Percentiles rank a stretch among this genome's conserved stretches.
These are phyloP conservation scores for Podospora didyma DNA, from an alignment of 495 filamentous ascomycete species.

Conservation along the genomic window DNA sequence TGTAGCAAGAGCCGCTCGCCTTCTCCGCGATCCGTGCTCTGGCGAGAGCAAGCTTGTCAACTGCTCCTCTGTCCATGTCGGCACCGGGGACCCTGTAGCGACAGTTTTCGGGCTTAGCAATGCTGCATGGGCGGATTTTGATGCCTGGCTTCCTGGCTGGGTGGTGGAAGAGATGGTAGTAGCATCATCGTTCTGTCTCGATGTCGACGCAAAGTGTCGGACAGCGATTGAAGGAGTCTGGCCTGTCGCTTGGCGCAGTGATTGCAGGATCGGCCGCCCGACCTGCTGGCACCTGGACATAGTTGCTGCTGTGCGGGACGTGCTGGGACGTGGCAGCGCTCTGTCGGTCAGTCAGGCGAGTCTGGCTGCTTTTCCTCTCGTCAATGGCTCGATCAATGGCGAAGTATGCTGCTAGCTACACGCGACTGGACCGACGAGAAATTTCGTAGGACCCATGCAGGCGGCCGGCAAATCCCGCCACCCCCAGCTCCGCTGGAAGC, in stretches of 20 bases:
- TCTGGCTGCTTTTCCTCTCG: background rate
- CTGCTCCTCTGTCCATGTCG: constrained; percentile 34
- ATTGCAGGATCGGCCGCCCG: constrained; percentile 62
- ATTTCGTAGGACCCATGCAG: constrained; percentile 7
- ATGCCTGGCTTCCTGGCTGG: constrained; percentile 7
- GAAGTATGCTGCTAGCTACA: background rate
- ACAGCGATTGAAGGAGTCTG: constrained; percentile 30
- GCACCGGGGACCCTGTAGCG: background rate
- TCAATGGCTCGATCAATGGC: background rate
- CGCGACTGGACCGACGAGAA: constrained; percentile 11
- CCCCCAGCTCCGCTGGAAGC: background rate
- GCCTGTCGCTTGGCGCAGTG: constrained; percentile 46
- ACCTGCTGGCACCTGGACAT: constrained; percentile 70
- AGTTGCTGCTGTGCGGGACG: constrained; percentile 20
- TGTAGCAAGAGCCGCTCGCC: constrained; percentile 68
- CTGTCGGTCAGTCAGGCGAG: background rate
- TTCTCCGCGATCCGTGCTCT: constrained; percentile 76
- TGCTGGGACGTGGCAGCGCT: background rate
- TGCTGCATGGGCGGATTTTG: constrained; percentile 7
- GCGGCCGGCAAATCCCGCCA: background rate
- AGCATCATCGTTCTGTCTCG: constrained; percentile 37
- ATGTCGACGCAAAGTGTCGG: constrained; percentile 44
- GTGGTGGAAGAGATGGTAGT: constrained; percentile 27
- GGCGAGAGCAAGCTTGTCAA: constrained; percentile 54
- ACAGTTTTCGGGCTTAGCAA: constrained; percentile 4